These are phyloP conservation scores for Fusarium hainanense DNA, from an alignment of 2,329 filamentous ascomycete species.

Conservation along the genomic window DNA sequence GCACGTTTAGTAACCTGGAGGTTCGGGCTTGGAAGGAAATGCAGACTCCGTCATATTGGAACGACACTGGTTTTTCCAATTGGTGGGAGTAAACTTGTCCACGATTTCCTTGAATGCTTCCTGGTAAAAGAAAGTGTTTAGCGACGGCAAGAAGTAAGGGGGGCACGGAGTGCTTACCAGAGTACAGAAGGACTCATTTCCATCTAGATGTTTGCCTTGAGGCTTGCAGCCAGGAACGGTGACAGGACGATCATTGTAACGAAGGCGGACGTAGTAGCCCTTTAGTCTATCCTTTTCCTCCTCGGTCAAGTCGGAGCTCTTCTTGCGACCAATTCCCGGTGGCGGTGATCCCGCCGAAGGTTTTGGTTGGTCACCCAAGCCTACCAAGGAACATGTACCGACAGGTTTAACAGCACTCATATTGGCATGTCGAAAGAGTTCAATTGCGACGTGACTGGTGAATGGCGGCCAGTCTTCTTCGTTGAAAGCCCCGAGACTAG, in stretches of 20 bases:
- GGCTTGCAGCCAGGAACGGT: conserved; percentile 83
- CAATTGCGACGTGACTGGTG: conserved; percentile 90
- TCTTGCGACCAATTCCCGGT: conserved; percentile 69
- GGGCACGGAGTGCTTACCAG: conserved; percentile 65
- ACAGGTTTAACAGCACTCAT: conserved; percentile 20
- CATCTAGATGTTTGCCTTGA: conserved; percentile 83
- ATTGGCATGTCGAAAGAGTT: conserved; percentile 77
- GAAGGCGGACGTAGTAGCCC: conserved; percentile 86
- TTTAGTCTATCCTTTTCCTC: conserved; percentile 70
- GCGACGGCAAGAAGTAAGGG: conserved; percentile 14
- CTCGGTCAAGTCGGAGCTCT: conserved; percentile 64
- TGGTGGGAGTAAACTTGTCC: conserved; percentile 85
- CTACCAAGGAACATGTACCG: conserved; percentile 46
- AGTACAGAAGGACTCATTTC: conserved; percentile 91
- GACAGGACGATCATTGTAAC: conserved; percentile 90
- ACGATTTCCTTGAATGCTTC: conserved; percentile 92
- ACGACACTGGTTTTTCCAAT: conserved; percentile 75
- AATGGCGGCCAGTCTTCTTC: conserved; percentile 87
- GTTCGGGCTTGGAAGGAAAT: conserved; percentile 62
- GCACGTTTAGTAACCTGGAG: conserved; percentile 57
- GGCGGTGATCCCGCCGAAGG: conserved; percentile 48
- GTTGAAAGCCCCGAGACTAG: conserved; percentile 82
- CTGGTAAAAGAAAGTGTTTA: conserved; percentile 53
- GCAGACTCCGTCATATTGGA: conserved; percentile 56
- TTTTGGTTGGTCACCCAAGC: conserved; percentile 34